Conservation (phyloP, 495 filamentous ascomycete species). For the Neurospora pannonica region DNA sequence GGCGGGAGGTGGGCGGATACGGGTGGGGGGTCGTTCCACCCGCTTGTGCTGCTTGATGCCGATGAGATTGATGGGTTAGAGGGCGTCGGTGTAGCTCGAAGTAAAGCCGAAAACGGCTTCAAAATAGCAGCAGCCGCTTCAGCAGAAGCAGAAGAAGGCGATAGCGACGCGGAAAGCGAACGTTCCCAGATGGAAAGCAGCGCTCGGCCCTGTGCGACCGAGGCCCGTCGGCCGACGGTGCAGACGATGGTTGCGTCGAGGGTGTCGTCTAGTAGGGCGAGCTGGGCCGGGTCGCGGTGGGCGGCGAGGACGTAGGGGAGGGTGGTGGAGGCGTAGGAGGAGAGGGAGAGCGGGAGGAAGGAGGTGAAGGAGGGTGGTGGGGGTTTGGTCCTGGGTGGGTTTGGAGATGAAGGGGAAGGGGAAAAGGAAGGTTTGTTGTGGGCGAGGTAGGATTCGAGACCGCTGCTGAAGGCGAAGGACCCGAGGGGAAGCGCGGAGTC, state of each 20-base stretch:
- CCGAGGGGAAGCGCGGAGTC: slow-evolving; percentile 94
- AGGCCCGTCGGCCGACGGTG: slow-evolving; percentile 77
- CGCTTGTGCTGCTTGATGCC: background rate
- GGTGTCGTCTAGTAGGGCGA: slow-evolving; percentile 65
- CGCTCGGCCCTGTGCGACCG: slow-evolving; percentile 74
- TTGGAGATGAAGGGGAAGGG: slow-evolving; percentile 5
- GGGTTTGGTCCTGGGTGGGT: slow-evolving; percentile 4
- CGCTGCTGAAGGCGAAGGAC: slow-evolving; percentile 92
- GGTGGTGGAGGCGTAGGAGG: slow-evolving; percentile 66
- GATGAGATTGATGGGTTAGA: background rate
- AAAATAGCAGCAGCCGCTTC: slow-evolving; percentile 13
- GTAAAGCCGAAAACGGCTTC: slow-evolving; percentile 24
- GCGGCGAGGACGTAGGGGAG: slow-evolving; percentile 79
- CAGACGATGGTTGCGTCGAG: slow-evolving; percentile 82
- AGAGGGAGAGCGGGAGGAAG: slow-evolving; percentile 72
- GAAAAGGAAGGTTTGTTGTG: slow-evolving; percentile 44
- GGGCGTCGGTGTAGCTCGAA: slow-evolving; percentile 7
- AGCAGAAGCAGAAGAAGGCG: background rate
- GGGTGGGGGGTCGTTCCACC: slow-evolving; percentile 15
- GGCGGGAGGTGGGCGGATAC: slow-evolving; percentile 66
- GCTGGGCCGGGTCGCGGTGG: slow-evolving; percentile 47
- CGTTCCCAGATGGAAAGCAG: slow-evolving; percentile 85
- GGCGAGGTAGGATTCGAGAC: slow-evolving; percentile 87
- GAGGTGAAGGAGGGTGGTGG: slow-evolving; percentile 46
- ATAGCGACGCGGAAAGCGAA: slow-evolving; percentile 38